These are phyloP conservation scores for Barnettozyma californica DNA, from an alignment of 805 yeast species.

Conservation along the genomic window DNA sequence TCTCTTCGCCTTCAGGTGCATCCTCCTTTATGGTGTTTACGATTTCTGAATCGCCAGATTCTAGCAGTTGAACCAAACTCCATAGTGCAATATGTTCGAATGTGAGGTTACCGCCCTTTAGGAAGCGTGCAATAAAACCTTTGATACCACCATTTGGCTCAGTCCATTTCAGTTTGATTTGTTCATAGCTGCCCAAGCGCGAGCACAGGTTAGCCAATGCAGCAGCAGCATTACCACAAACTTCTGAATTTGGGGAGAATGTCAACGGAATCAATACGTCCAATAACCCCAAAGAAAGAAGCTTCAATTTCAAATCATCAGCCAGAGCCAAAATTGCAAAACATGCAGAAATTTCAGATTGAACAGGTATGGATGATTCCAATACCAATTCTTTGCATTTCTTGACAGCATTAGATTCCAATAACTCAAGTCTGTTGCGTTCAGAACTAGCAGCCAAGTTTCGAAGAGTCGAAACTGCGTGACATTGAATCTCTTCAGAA, in stretches of 20 bases:
- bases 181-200: conserved; percentile 76
- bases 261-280: conserved; percentile 91
- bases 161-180: conserved; percentile 74
- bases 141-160: conserved; percentile 67
- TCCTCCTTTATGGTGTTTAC: conserved; percentile 40
- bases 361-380: conserved; percentile 84
- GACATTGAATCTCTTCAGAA: conserved; percentile 96
- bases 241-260: conserved; percentile 81
- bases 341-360: conserved; percentile 94
- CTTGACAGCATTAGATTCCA: conserved; percentile 93
- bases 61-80: conserved; percentile 91
- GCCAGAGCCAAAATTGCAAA: conserved; percentile 95
- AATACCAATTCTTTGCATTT: conserved; percentile 86
- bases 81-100: conserved; percentile 97
- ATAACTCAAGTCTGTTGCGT: conserved; percentile 82
- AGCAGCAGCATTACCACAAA: conserved; percentile 97
- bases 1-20: conserved; percentile 38
- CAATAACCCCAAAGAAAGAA: conserved; percentile 77
- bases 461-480: conserved; percentile 92
- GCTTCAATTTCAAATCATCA: conserved; percentile 83
- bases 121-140: conserved; percentile 75
- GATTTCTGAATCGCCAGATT: conserved; percentile 69
- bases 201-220: conserved; percentile 95
- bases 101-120: conserved; percentile 81
- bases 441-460: conserved; percentile 95